Conservation (phyloP, 306 rosid species). For the Cucurbita argyrosperma region DNA sequence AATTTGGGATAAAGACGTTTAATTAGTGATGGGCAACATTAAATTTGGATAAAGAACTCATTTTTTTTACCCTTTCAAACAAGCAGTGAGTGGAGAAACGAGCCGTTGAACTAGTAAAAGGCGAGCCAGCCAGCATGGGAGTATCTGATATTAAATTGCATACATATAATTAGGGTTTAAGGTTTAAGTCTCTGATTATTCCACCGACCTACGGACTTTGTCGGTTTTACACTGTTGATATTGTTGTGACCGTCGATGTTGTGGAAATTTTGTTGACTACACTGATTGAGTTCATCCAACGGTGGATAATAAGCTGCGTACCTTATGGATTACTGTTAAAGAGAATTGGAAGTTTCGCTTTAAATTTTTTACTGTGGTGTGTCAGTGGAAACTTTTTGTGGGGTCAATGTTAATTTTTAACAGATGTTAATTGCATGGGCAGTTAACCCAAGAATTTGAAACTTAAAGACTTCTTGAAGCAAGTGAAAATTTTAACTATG, state of each 20-base stretch:
- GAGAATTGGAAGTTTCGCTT: no score
- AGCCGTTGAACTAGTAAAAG: background rate
- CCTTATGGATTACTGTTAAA: background rate
- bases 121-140: background rate
- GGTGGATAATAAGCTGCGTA: background rate
- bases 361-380: no score
- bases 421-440: no score
- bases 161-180: background rate
- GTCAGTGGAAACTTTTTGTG: no score
- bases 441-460: no score
- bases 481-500: no score
- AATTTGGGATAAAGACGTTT: background rate
- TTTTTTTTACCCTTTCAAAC: background rate
- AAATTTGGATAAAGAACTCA: background rate
- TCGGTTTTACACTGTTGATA: background rate
- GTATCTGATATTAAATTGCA: background rate
- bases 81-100: background rate
- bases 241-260: background rate
- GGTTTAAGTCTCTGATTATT: background rate
- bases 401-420: no score
- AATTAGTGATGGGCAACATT: background rate
- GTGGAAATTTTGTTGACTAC: background rate
- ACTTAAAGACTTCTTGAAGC: no score
- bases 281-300: background rate
- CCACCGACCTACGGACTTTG: conserved; percentile 1